Conservation (phyloP, 2,329 filamentous ascomycete species). For the Sporothrix mexicana region DNA sequence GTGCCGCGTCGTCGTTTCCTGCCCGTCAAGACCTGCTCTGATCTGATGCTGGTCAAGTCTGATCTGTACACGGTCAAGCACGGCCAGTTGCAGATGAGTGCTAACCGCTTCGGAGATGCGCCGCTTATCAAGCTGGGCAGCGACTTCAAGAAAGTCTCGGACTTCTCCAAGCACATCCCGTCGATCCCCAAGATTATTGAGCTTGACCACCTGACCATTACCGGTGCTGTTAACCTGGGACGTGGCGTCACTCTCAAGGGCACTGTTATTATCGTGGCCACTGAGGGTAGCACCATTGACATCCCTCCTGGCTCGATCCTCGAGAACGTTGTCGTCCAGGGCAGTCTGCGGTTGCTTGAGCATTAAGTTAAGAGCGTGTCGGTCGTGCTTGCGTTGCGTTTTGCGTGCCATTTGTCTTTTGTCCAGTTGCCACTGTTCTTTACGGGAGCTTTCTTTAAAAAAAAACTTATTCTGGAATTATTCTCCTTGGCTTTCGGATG, state of each 20-base stretch:
- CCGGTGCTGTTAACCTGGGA: slow-evolving; percentile 94
- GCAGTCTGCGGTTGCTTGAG: slow-evolving; percentile 79
- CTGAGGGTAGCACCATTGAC: slow-evolving; percentile 96
- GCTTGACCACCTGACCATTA: slow-evolving; percentile 95
- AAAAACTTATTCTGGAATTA: slow-evolving; percentile 17
- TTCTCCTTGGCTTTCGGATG: slow-evolving; percentile 16
- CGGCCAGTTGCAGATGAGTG: slow-evolving; percentile 96
- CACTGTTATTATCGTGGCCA: slow-evolving; percentile 98
- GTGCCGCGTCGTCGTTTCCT: slow-evolving; percentile 97
- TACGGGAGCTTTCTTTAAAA: neutral
- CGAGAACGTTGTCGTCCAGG: slow-evolving; percentile 99
- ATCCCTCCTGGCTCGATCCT: slow-evolving; percentile 95
- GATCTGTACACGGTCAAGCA: slow-evolving; percentile 99
- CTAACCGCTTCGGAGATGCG: slow-evolving; percentile 92
- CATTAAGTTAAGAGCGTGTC: slow-evolving; percentile 52
- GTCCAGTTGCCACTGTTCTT: slow-evolving; percentile 1
- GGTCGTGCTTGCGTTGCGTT: neutral
- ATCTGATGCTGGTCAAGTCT: slow-evolving; percentile 99
- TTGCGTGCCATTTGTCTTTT: neutral
- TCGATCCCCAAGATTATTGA: slow-evolving; percentile 91
- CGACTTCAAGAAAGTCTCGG: slow-evolving; percentile 99
- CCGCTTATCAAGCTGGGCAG: slow-evolving; percentile 97
- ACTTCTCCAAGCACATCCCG: slow-evolving; percentile 86
- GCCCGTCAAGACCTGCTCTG: slow-evolving; percentile 99
- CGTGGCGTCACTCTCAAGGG: slow-evolving; percentile 96